A percentile compares a stretch with the other conserved stretches of the same genome.
phyloP scores from a whole-genome alignment of 2,329 filamentous ascomycete species.

The Phaeosphaeriaceae sp. region DNA sequence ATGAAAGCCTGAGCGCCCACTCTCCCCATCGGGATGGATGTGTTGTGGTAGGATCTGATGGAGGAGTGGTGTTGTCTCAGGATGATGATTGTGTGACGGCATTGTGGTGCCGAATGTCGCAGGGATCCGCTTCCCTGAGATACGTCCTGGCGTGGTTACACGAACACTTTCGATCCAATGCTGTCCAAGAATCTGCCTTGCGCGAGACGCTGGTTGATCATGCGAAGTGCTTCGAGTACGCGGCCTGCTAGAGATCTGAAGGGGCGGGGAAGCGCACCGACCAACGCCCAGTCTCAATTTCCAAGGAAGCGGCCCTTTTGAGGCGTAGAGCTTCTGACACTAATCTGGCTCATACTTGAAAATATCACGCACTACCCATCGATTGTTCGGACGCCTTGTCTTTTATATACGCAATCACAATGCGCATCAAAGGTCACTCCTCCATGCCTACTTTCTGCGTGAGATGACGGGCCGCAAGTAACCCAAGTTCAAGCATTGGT shows the following conservation, averaged over 20 bases:
- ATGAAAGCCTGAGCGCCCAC: slow-evolving; percentile 70
- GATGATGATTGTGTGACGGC: slow-evolving; percentile 24
- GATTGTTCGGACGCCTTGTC: background rate
- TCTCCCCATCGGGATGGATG: slow-evolving; percentile 66
- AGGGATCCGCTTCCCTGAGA: background rate
- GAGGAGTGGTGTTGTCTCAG: slow-evolving; percentile 41
- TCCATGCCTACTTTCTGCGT: background rate
- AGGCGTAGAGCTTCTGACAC: background rate
- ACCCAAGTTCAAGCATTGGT: background rate
- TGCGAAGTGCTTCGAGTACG: background rate
- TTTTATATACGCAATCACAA: background rate
- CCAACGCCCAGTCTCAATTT: background rate
- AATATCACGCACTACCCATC: background rate
- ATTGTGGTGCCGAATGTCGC: slow-evolving; percentile 1
- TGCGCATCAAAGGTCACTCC: background rate
- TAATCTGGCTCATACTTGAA: background rate
- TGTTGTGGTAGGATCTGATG: slow-evolving; percentile 37
- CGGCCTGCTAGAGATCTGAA: background rate
- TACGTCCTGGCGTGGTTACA: background rate
- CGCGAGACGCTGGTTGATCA: background rate
- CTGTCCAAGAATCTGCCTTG: background rate
- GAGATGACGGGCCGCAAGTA: background rate
- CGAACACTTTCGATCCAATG: background rate
- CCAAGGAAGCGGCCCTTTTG: background rate
- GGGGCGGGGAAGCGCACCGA: background rate